Base-by-base conservation (phyloP, 2,329 filamentous ascomycete species). In the Clarireedia paspali region DNA sequence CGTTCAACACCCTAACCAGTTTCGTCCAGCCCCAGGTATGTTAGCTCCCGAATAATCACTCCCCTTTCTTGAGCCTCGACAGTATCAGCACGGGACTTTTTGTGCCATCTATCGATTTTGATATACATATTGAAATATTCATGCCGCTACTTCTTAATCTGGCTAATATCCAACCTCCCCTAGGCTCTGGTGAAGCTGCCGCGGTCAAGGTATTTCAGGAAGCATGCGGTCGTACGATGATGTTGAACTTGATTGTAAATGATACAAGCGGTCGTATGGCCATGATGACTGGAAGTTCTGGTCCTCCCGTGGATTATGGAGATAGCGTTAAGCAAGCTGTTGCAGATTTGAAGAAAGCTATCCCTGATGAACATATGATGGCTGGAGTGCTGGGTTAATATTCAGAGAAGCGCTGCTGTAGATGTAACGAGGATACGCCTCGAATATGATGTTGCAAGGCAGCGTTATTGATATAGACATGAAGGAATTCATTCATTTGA, bases 1-100 rank as follows among this genome's bases (percentile, higher is more conserved):
- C 14, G 53, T 73, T 34, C 59, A 64, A 57, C 62, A 71, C 15
- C 72, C 71, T 1, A 64, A 70, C 7, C 70, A 74, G 60, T 70
- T 74, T 39, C 65, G 50, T 20, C 54, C 47, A 24, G 47, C 30
- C 34, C 45, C 53, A 49, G 60, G 63, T 64, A 49, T 14, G 38
- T 50, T 27, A 5, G 50, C 6, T 40, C 4, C 20, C 39, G 20
- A 30, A 39, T 39, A 12, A 20, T 10, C 26, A 15, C 44, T 40
- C 17, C 23, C 27, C 24, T 10, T 15, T 40, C 39, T n/a, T 5
- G 20, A 23, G 23, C 27, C n/a, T 17, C 39, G 10, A 40, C n/a
- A 20, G 15, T 36, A n/a, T 27, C n/a, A 49, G 15, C 17, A 17
- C 42, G 17, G 12, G 42, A 12, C 17, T 14, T 46, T 46, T 12